These are phyloP conservation scores for Phytophthora fragariaefolia DNA, from an alignment of 352 stramenopile species.

Conservation along the genomic window DNA sequence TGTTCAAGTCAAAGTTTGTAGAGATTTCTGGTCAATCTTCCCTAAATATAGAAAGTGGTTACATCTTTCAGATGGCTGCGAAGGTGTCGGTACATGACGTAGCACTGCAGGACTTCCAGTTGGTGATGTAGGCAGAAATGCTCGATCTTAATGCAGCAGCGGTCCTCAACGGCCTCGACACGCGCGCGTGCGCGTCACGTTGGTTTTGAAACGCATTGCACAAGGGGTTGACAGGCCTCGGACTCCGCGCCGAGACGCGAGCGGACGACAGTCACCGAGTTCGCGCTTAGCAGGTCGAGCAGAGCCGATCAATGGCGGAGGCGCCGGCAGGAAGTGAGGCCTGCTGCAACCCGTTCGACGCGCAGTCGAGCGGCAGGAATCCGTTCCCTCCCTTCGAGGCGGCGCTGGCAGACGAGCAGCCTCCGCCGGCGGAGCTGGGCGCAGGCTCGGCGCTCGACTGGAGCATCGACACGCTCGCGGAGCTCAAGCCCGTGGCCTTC, in stretches of 20 bases:
- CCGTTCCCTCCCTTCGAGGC: slow-evolving; percentile 59
- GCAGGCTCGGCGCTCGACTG: slow-evolving; percentile 46
- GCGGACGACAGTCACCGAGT: slow-evolving; percentile 8
- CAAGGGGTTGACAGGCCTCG: neutral
- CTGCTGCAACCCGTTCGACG: slow-evolving; percentile 59
- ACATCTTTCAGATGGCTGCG: no score
- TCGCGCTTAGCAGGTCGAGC: neutral
- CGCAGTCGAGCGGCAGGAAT: slow-evolving; percentile 39
- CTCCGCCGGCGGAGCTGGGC: slow-evolving; percentile 2
- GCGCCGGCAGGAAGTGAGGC: slow-evolving; percentile 6
- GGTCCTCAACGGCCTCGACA: no score
- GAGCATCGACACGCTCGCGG: slow-evolving; percentile 76
- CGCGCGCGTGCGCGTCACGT: neutral
- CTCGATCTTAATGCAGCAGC: neutral
- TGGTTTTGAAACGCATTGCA: slow-evolving; percentile 1
- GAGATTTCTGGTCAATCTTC: no score
- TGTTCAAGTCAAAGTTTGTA: no score
- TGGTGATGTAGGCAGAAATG: neutral
- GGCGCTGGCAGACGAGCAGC: slow-evolving; percentile 38
- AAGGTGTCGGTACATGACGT: no score
- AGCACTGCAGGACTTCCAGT: neutral
- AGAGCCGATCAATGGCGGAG: slow-evolving; percentile 8
- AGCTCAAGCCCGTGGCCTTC: slow-evolving; percentile 58
- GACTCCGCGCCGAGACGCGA: neutral
- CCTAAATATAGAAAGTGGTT: no score